These are phyloP conservation scores for Porogramme epimiltina DNA, from an alignment of 1,284 basidiomycete species.

Conservation along the genomic window DNA sequence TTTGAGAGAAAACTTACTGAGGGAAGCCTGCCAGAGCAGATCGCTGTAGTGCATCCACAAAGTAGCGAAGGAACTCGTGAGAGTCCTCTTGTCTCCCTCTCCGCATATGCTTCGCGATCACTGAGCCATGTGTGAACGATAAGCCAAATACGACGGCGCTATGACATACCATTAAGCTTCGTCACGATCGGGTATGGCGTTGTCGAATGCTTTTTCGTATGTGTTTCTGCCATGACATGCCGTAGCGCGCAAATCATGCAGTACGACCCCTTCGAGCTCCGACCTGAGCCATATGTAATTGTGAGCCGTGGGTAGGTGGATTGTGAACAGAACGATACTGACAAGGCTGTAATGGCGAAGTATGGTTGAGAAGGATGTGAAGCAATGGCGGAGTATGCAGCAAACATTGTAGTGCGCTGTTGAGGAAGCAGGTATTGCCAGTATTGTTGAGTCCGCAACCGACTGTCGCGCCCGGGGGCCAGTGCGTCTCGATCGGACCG, in stretches of 20 bases:
- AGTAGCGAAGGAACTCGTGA: constrained; percentile 96
- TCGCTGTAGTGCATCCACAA: constrained; percentile 90
- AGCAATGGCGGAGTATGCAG: constrained; percentile 93
- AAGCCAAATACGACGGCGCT: background rate
- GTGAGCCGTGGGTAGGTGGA: constrained; percentile 9
- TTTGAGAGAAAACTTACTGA: constrained; percentile 51
- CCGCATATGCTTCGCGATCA: constrained; percentile 90
- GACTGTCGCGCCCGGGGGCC: constrained; percentile 42
- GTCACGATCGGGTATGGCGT: constrained; percentile 64
- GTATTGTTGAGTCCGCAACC: constrained; percentile 82
- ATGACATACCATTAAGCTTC: constrained; percentile 68
- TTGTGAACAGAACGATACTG: constrained; percentile 20
- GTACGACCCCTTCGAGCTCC: constrained; percentile 46
- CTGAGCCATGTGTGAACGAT: constrained; percentile 43
- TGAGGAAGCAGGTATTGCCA: constrained; percentile 98
- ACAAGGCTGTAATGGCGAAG: constrained; percentile 35
- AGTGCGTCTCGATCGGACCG: constrained; percentile 57
- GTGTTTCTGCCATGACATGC: constrained; percentile 53
- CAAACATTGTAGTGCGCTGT: constrained; percentile 93
- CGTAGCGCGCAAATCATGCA: constrained; percentile 81
- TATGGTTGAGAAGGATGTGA: constrained; percentile 63
- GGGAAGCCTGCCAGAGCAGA: constrained; percentile 75
- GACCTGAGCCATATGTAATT: constrained; percentile 44
- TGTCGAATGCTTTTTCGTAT: constrained; percentile 48
- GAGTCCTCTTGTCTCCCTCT: constrained; percentile 96